Evolutionary conservation across 2,329 filamentous ascomycete species (phyloP), one percentile per base, ranked within the genome.

Genomic region (Epichloe sp.): DNA sequence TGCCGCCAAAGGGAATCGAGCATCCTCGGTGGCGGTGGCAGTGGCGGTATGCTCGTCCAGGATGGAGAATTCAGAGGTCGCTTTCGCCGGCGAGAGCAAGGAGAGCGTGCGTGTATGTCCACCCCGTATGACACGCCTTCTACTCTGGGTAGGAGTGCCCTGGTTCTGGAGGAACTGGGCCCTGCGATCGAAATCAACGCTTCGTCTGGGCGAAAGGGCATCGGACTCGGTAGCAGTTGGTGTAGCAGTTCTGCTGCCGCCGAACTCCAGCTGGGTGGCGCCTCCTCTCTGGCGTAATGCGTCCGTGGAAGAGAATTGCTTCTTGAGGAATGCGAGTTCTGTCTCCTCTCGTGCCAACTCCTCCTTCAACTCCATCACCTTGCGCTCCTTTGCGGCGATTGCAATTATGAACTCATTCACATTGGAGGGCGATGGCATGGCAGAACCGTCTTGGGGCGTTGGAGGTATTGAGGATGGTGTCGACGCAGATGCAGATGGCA

Each of bases 381-480:
- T 83, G 52, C 93, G 79, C 70, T 98, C 93, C 69, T 97, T 90
- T 14, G 88, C 83, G 44, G 93, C 93, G 60, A 98, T 85, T 52
- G 90, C 86, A 54, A 88, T 90, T 57, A 98, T 82, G 60, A 96
- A 86, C 48, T 83, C 75, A 60, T 76, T 78, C 48, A 79, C 72
- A 54, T 83, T 80, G 38, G 71, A 67, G 1, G 76, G 76, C 1
- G 72, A 72, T 41, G 65, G 60, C 31, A 71, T 51, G 7, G 59
- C 63, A 1, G 72, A 68, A 2, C 68, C 67, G 45, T 78, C 72
- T 42, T 68, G 59, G 2, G 78, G 76, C 1, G 78, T 79, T 11
- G 72, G 70, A 3, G 78, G 77, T 26, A 73, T 67, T 0, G 75
- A 75, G 57, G 61, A 52, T 15, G 62, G 54, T 10, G 60, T 51